Percentiles rank a stretch among this genome's conserved stretches.
Conservation (phyloP, 108 stramenopile species). For the Chaetoceros tenuissimus region DNA sequence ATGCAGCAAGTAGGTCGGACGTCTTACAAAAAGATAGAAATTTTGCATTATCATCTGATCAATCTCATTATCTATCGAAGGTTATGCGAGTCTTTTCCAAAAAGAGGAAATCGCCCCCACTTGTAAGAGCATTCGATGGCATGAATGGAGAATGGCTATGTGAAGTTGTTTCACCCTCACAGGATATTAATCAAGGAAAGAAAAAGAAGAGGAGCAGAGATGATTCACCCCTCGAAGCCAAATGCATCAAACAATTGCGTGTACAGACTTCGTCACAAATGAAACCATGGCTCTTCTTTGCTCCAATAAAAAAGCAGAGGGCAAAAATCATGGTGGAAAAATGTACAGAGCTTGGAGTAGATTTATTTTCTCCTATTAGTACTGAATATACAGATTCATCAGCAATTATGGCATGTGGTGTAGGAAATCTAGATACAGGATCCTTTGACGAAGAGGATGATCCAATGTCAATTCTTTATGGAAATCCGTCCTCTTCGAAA, state of each 20-base stretch:
- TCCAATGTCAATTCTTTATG: neutral
- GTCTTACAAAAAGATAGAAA: constrained; percentile 9
- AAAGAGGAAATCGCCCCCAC: constrained; percentile 21
- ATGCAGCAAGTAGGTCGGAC: no score
- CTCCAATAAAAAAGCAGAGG: constrained; percentile 57
- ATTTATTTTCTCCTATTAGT: constrained; percentile 18
- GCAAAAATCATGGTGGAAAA: constrained; percentile 69
- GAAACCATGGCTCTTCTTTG: constrained; percentile 33
- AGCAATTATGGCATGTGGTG: neutral
- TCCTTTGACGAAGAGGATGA: neutral
- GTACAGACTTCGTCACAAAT: constrained; percentile 10
- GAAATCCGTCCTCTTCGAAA: neutral
- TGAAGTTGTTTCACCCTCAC: constrained; percentile 10
- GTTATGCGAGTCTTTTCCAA: constrained; percentile 61
- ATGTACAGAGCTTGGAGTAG: constrained; percentile 61
- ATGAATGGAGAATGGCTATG: constrained; percentile 74
- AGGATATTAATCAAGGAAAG: neutral
- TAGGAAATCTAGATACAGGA: neutral
- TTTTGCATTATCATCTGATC: constrained; percentile 37
- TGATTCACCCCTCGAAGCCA: constrained; percentile 15
- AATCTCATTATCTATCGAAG: constrained; percentile 62
- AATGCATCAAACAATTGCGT: constrained; percentile 39
- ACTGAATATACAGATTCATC: constrained; percentile 31
- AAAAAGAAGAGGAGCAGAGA: constrained; percentile 2
- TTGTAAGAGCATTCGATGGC: constrained; percentile 67